These are phyloP conservation scores for Brasilioporus rufonigricans DNA, from an alignment of 768 basidiomycete genomes.

Conservation along the genomic window DNA sequence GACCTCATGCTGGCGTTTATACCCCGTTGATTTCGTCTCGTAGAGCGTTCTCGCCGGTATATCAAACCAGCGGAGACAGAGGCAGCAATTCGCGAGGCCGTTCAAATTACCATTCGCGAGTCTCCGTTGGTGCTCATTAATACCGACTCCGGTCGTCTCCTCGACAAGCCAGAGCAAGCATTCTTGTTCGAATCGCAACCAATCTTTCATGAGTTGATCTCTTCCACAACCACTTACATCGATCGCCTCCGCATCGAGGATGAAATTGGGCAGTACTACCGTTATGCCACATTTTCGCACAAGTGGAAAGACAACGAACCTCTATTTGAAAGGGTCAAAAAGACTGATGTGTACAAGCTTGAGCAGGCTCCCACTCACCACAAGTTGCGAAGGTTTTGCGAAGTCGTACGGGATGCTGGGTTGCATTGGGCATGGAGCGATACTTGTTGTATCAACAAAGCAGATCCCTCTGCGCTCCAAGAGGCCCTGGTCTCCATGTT, in stretches of 20 bases:
- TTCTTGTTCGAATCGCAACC: background rate
- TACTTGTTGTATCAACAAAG: background rate
- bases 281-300: background rate
- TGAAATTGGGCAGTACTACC: background rate
- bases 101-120: background rate
- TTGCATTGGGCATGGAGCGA: background rate
- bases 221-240: background rate
- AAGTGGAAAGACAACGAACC: background rate
- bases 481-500: background rate
- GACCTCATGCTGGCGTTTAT: background rate
- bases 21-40: background rate
- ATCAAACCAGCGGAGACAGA: background rate
- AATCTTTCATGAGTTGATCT: background rate
- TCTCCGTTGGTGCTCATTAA: background rate
- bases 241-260: background rate
- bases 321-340: background rate
- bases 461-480: background rate
- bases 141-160: background rate
- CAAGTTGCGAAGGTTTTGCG: background rate
- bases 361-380: background rate
- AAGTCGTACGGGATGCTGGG: background rate
- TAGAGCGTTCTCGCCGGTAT: background rate
- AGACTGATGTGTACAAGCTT: background rate
- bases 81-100: background rate
- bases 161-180: background rate